Conservation (phyloP, 352 stramenopile species). For the Pythium angustatum region DNA sequence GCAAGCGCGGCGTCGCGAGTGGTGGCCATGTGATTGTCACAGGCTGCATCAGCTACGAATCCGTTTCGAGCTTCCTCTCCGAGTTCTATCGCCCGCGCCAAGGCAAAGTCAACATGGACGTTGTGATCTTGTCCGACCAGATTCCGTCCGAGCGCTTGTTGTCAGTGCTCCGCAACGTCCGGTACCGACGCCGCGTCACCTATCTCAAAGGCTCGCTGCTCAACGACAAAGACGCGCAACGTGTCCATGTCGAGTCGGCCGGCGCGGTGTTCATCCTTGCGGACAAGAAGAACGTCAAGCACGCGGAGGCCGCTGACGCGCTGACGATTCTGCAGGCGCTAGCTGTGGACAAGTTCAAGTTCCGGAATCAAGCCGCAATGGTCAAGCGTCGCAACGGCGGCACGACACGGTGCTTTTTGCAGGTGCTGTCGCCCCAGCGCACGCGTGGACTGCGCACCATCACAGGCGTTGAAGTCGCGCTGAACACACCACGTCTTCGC, state of each 20-base stretch:
- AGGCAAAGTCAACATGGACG: constrained; percentile 63
- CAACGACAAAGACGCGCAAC: constrained; percentile 50
- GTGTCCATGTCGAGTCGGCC: constrained; percentile 42
- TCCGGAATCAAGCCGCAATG: constrained; percentile 32
- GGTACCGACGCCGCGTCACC: constrained; percentile 47
- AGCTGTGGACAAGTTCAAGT: constrained; percentile 51
- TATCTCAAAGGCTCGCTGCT: constrained; percentile 62
- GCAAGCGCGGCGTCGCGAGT: constrained; percentile 37
- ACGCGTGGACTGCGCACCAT: constrained; percentile 49
- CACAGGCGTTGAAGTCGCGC: constrained; percentile 50
- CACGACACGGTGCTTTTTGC: constrained; percentile 47
- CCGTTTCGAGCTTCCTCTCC: constrained; percentile 48
- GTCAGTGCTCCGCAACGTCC: constrained; percentile 42
- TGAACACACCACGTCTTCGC: constrained; percentile 49
- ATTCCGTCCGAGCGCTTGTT: constrained; percentile 40
- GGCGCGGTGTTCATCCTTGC: constrained; percentile 64
- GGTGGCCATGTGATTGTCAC: constrained; percentile 58
- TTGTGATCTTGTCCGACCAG: constrained; percentile 47
- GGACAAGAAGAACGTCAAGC: constrained; percentile 42
- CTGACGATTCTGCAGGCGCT: constrained; percentile 59
- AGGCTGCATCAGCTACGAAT: constrained; percentile 46
- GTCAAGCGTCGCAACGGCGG: constrained; percentile 19
- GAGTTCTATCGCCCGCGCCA: constrained; percentile 64
- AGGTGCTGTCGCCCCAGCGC: constrained; percentile 49
- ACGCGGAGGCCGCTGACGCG: constrained; percentile 46